Evolutionary conservation across 2,329 filamentous ascomycete genomes (phyloP), one percentile per base, ranked within the genome.

Genomic region (Cladobotryum protrusum): DNA sequence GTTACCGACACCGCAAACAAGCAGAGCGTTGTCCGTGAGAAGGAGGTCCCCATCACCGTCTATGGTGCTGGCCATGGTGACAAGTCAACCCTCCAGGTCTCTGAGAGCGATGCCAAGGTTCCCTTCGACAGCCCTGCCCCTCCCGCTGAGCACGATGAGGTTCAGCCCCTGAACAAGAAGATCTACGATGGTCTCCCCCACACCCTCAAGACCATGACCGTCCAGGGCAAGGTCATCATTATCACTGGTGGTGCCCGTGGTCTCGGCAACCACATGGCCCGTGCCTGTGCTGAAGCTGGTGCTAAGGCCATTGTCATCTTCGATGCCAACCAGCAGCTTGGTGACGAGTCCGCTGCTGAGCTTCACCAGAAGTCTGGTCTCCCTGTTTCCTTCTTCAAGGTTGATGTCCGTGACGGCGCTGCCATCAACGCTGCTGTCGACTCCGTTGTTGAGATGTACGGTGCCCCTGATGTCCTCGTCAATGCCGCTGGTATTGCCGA

Each of bases 401-500:
- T 89, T 42, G 86, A 90, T 59, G 85, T 91, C 32, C 84, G 86
- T 61, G 83, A 89, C 58, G 83, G 79, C 11, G 76, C 74, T 40
- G 84, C 82, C 56, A 86, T 90, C 67, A 79, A 83, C 59, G 79
- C 83, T 48, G 84, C 85, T 18, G 82, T 90, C 47, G 75, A 81
- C 55, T 77, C 81, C 51, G 80, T 87, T 37, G 78, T 82, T 40
- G 74, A 81, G 53, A 74, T 82, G 54, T 86, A 84, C 59, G 87
- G 87, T 47, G 73, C 78, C 11, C 79, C 87, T 12, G 84, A 91
- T 61, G 82, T 89, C 32, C 74, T 91, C n/a, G 78, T 91, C 71
- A 89, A 89, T 72, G 83, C 85, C 44, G 87, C 87, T 42, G 86
- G 87, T 64, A 89, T 91, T 56, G 86, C 86, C 56, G 86, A 90